These are phyloP conservation scores for Noccaea bulbosa DNA, from an alignment of 345 rosid genomes.

Conservation along the genomic window DNA sequence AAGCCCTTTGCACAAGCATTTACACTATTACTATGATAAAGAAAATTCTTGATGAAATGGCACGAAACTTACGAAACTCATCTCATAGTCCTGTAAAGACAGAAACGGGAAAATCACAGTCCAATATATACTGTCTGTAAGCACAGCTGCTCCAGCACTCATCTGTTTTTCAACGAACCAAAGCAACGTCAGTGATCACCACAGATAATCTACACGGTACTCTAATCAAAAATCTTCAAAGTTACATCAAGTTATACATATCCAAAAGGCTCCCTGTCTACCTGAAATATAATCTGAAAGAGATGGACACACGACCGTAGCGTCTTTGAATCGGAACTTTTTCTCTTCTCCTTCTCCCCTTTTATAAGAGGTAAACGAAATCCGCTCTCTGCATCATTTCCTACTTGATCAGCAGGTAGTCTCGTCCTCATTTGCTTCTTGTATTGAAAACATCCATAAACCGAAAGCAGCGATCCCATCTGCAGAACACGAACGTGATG, in stretches of 20 bases:
- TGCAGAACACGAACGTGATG: constrained; percentile 36
- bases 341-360: constrained; percentile 36
- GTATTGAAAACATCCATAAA: constrained; percentile 61
- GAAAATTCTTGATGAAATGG: background rate
- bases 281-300: constrained; percentile 74
- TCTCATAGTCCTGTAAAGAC: constrained; percentile 51
- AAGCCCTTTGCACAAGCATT: background rate
- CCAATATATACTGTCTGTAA: constrained; percentile 74
- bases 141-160: constrained; percentile 66
- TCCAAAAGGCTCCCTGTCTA: constrained; percentile 6
- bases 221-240: background rate
- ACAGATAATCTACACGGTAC: background rate
- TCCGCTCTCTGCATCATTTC: constrained; percentile 56
- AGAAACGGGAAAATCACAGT: constrained; percentile 65
- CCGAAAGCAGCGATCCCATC: constrained; percentile 63
- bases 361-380: constrained; percentile 44
- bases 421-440: constrained; percentile 26
- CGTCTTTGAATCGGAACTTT: constrained; percentile 32
- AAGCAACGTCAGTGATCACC: constrained; percentile 10
- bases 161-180: constrained; percentile 47
- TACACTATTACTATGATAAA: background rate
- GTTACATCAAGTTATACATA: background rate
- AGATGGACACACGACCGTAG: constrained; percentile 45
- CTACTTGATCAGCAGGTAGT: constrained; percentile 25
- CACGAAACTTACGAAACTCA: constrained; percentile 57